phyloP scores from a whole-genome alignment of 1,284 basidiomycete species.

The Coriolopsis trogii region DNA sequence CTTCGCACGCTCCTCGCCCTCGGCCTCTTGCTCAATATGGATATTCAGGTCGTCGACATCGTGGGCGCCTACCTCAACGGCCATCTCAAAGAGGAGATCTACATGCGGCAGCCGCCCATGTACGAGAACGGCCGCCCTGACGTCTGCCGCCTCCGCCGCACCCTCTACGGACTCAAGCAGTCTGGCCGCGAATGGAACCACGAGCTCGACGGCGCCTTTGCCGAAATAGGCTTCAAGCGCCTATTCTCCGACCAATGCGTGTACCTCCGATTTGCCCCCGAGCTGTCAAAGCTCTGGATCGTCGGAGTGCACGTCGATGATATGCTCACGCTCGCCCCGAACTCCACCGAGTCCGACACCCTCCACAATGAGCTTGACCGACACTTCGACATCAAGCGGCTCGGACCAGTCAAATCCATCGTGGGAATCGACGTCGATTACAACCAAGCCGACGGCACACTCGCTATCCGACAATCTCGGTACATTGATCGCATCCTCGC shows the following conservation, averaged over 20 bases:
- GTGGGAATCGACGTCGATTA: slow-evolving; percentile 36
- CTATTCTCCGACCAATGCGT: slow-evolving; percentile 31
- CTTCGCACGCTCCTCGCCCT: too few relatives aligned
- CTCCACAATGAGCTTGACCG: slow-evolving; percentile 29
- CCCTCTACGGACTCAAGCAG: slow-evolving; percentile 30
- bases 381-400: slow-evolving; percentile 34
- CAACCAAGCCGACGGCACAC: slow-evolving; percentile 24
- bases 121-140: too few relatives aligned
- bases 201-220: neutral
- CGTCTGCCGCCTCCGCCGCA: slow-evolving; percentile 9
- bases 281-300: slow-evolving; percentile 31
- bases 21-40: too few relatives aligned
- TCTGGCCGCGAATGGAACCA: slow-evolving; percentile 27
- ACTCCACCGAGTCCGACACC: slow-evolving; percentile 11
- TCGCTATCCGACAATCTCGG: slow-evolving; percentile 29
- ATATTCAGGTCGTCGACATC: too few relatives aligned
- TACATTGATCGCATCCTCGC: slow-evolving; percentile 32
- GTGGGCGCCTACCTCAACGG: slow-evolving; percentile 45
- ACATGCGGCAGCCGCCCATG: slow-evolving; percentile 45
- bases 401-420: slow-evolving; percentile 35
- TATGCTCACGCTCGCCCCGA: neutral
- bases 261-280: slow-evolving; percentile 30
- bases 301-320: slow-evolving; percentile 12
- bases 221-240: slow-evolving; percentile 19
- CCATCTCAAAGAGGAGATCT: slow-evolving; percentile 41